Evolutionary conservation across 768 basidiomycete species (phyloP).

Genomic region (Mycena vitilis): DNA sequence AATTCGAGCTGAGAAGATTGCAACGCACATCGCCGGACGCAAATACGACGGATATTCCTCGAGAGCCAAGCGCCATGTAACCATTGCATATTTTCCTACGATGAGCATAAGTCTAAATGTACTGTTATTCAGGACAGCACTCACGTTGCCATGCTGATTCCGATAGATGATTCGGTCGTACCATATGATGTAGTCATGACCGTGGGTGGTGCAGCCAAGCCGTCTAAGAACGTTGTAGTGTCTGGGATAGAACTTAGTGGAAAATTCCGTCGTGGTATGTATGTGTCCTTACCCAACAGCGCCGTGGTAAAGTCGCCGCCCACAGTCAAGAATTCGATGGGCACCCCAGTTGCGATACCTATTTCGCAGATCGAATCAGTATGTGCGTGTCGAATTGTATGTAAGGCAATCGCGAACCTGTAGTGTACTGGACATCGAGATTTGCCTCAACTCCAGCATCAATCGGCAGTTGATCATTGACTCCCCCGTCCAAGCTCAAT

Average conservation of each 20-base stretch:
- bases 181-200: conserved; percentile 25
- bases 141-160: conserved; percentile 16
- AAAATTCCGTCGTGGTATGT: too few relatives aligned
- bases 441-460: conserved; percentile 4
- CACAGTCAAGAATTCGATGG: conserved; percentile 16
- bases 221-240: conserved; percentile 5
- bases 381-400: background rate
- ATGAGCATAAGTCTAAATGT: conserved; percentile 38
- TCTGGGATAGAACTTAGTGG: too few relatives aligned
- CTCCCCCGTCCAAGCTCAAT: conserved; percentile 38
- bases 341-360: conserved; percentile 25
- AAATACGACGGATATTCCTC: conserved; percentile 42
- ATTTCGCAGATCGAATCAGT: background rate
- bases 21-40: conserved; percentile 17
- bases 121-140: background rate
- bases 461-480: conserved; percentile 15
- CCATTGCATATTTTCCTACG: conserved; percentile 22
- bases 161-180: conserved; percentile 8
- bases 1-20: too few relatives aligned
- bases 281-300: conserved; percentile 6
- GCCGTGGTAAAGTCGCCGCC: conserved; percentile 17
- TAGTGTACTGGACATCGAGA: conserved; percentile 37
- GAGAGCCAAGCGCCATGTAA: conserved; percentile 13
- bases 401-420: conserved; percentile 7
- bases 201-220: background rate